Evolutionary conservation across 2,329 filamentous ascomycete species (phyloP).

Genomic region (Diaporthe velutina): DNA sequence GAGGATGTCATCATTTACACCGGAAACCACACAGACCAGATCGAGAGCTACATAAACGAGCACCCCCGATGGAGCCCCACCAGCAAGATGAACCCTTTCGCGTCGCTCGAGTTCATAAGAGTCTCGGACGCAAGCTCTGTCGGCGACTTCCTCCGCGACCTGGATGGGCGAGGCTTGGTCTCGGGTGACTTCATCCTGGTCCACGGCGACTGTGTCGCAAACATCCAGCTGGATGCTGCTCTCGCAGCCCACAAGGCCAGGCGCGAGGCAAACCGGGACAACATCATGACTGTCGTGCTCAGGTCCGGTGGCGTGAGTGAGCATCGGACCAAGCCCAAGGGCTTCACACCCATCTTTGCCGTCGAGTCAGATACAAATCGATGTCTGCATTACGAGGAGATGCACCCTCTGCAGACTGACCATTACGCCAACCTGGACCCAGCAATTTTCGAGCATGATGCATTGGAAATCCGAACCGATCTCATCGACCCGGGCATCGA

Average conservation of each 20-base stretch:
- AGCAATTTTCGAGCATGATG: conserved; percentile 78
- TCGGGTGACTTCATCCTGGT: conserved; percentile 93
- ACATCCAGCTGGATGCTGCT: conserved; percentile 84
- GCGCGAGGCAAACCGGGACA: conserved; percentile 87
- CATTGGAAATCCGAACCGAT: conserved; percentile 88
- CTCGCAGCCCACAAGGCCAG: conserved; percentile 85
- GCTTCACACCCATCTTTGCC: conserved; percentile 85
- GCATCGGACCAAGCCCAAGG: conserved; percentile 83
- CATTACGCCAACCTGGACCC: conserved; percentile 81
- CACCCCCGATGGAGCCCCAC: conserved; percentile 78
- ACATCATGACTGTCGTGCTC: conserved; percentile 97
- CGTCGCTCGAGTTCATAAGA: conserved; percentile 84
- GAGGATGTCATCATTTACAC: conserved; percentile 94
- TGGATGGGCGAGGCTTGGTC: conserved; percentile 88
- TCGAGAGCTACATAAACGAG: conserved; percentile 86
- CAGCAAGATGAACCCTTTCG: conserved; percentile 75
- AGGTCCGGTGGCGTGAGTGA: conserved; percentile 77
- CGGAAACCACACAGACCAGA: conserved; percentile 85
- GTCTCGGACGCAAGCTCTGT: conserved; percentile 86
- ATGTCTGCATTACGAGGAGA: conserved; percentile 95
- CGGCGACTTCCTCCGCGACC: conserved; percentile 93
- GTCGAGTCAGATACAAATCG: conserved; percentile 84
- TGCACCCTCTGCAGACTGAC: conserved; percentile 75
- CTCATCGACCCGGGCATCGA: conserved; percentile 95
- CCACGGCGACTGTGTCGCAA: conserved; percentile 92